Percentiles rank a stretch among this genome's conserved stretches.
These are phyloP conservation scores for Mortierella hygrophila DNA, from an alignment of 192 early-diverging fungal genomes.

Conservation along the genomic window DNA sequence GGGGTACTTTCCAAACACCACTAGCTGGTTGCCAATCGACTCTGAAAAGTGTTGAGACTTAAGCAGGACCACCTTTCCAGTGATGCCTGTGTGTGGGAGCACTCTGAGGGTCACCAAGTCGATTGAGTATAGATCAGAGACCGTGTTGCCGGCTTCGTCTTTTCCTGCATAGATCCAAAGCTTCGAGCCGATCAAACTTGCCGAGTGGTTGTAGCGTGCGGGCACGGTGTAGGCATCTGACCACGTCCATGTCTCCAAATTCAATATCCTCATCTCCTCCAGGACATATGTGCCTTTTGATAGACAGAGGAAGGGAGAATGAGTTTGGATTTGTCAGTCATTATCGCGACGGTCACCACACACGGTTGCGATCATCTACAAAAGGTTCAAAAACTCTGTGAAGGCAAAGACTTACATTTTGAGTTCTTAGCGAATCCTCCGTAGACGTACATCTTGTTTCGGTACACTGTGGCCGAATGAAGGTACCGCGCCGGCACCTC, in stretches of 20 bases:
- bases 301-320: background rate
- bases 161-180: conserved; percentile 74
- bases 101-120: conserved; percentile 59
- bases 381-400: background rate
- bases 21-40: conserved; percentile 64
- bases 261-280: conserved; percentile 66
- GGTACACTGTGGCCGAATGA: conserved; percentile 70
- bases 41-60: conserved; percentile 74
- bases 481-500: conserved; percentile 64
- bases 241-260: conserved; percentile 71
- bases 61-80: conserved; percentile 60
- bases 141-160: conserved; percentile 63
- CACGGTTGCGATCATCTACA: background rate
- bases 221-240: conserved; percentile 58
- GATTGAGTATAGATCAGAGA: conserved; percentile 66
- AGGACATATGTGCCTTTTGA: conserved; percentile 63
- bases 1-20: conserved; percentile 66
- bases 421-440: conserved; percentile 70
- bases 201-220: conserved; percentile 68
- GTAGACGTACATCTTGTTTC: conserved; percentile 71
- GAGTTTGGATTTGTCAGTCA: background rate
- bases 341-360: too few relatives aligned
- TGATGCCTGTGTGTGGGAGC: conserved; percentile 55
- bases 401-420: conserved; percentile 57
- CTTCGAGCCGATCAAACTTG: conserved; percentile 63